Conservation (phyloP, 768 basidiomycete genomes). For the Hericium coralloides region DNA sequence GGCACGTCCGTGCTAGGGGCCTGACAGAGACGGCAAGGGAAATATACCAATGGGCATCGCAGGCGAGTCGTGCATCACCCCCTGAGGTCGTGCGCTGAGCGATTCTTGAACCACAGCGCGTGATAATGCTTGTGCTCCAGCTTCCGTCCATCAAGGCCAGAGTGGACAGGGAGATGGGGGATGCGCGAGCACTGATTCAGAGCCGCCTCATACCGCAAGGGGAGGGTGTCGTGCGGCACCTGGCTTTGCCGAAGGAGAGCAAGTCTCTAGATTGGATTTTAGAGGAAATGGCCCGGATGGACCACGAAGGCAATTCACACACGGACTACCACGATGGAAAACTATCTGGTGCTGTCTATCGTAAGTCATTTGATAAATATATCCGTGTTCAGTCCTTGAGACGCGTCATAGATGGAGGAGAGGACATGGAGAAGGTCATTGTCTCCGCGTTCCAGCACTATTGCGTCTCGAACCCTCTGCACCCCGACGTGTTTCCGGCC, state of each 20-base stretch:
- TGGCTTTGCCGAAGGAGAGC: conserved; percentile 57
- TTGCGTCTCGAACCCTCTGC: conserved; percentile 81
- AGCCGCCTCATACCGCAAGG: conserved; percentile 59
- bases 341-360: conserved; percentile 81
- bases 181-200: conserved; percentile 59
- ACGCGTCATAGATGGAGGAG: conserved; percentile 57
- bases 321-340: conserved; percentile 63
- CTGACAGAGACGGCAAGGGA: conserved; percentile 39
- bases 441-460: conserved; percentile 76
- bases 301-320: conserved; percentile 38
- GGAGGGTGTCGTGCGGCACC: conserved; percentile 51
- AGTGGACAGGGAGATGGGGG: conserved; percentile 53
- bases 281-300: conserved; percentile 76
- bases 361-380: conserved; percentile 32
- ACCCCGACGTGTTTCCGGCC: conserved; percentile 89
- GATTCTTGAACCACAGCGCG: conserved; percentile 28
- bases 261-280: conserved; percentile 64
- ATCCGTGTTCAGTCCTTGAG: background rate
- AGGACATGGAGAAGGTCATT: conserved; percentile 71
- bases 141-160: conserved; percentile 52
- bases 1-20: conserved; percentile 61
- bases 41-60: conserved; percentile 41
- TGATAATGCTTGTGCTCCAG: conserved; percentile 48
- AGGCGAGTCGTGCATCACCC: conserved; percentile 27
- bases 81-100: background rate